Evolutionary conservation across 179 eudicot species (phyloP), one percentile per base, ranked within the genome.

Genomic region (Pouteria campechiana): DNA sequence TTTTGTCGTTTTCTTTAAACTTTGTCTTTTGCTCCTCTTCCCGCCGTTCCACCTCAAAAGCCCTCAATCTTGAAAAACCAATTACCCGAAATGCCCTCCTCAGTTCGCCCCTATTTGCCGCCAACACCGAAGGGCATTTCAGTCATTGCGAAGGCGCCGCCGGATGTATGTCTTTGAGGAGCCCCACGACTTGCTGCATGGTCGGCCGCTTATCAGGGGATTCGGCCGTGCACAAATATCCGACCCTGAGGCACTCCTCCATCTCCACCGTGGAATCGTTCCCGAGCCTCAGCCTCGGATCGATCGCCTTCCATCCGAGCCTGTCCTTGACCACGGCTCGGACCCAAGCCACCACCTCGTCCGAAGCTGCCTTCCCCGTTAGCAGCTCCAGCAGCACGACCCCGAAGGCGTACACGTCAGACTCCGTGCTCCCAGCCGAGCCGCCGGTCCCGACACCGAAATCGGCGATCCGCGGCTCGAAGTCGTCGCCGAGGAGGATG

Each of bases 151-250:
- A 1, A 0, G 6, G 35, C n/a, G 16, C 17, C 11, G 57, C 15
- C 38, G 74, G 76, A 27, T 70, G 69, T 36, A 87, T 65, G 25
- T 92, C 96, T 64, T 92, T 92, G 1, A 92, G 71, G 58, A 83
- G 48, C 14, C 96, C 99, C 25, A 92, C 71, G 10, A 88, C 93
- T 38, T 92, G 99, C 42, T 80, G 85, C 96, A 92, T 92, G 2
- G 75, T 69, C 19, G 96, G 99, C 48, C 99, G 61, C 57, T 92
- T 92, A 21, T 37, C 65, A 9, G 86, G 59, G 1, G 34, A 39
- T 55, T 92, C 99, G 8, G 99, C 94, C 28, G 96, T 92, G 50
- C 96, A 92, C 59, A 92, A 36, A 43, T 88, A 83, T 60, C 86
- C 96, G 8, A 92, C 86, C 25, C 96, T 72, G 27, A 92, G 79